Base-by-base conservation (phyloP, 78 protist genomes). In the Dictyostelium citrinum region DNA sequence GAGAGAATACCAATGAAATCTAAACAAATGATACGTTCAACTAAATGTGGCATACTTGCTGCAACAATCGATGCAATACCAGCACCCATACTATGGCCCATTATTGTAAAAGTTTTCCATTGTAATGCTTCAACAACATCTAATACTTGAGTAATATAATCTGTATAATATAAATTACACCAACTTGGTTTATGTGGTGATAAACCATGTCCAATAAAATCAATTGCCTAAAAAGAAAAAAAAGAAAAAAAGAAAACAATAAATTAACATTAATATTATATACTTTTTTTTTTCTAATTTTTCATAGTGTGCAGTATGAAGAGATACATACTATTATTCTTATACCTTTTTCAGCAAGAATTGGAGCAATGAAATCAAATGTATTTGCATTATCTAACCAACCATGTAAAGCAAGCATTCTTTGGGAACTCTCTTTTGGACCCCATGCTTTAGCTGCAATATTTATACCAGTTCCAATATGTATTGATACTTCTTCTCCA, bases 301-400 rank as follows among this genome's bases (percentile, higher is more conserved):
- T 43, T 43, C 9, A 43, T 43, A 9, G 51, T 43, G 11, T 5
- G 6, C 14, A 43, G 51, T n/a, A n/a, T n/a, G n/a, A 14, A 0
- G 9, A 10, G 5, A 55, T 55, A 55, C 27, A 55, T 55, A 55
- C 64, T 17, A 86, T 61, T 22, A 86, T 39, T 33, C 92, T 22
- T 10, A 77, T 43, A 5, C 92, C 92, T 27, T 11, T 16, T 8
- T 37, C n/a, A 10, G 92, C 92, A 10, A 86, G 12, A 17, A 86
- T 83, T 2, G 92, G 92, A 2, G 74, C 92, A 20, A 86, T 24
- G 12, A 77, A 58, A 77, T 86, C 92, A 64, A 86, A 86, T 14
- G 84, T 22, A 77, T 86, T 86, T 8, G 84, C 83, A 86, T 86
- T 86, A 51, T 86, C 92, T 7, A 86, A 43, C 92, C 92, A 86